Conservation (phyloP, 352 stramenopile species). For the Globisporangium mamillatum region DNA sequence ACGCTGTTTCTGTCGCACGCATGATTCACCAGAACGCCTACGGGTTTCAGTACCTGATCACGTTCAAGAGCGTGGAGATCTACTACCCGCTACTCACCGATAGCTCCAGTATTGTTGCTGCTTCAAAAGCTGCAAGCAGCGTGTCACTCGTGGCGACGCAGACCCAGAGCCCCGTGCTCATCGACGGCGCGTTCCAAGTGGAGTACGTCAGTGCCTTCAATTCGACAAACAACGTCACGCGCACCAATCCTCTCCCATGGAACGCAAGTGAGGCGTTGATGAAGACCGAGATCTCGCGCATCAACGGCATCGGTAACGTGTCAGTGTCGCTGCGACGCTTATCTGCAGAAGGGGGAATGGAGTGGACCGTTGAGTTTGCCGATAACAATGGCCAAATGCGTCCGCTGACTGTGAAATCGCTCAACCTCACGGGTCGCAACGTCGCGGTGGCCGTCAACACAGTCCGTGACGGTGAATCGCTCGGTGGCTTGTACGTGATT, state of each 20-base stretch:
- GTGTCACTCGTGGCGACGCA: constrained; percentile 24
- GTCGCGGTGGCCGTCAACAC: constrained; percentile 33
- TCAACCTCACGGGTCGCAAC: constrained; percentile 53
- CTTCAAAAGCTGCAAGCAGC: constrained; percentile 7
- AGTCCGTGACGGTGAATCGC: constrained; percentile 44
- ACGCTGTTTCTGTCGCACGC: constrained; percentile 27
- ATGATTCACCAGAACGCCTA: constrained; percentile 23
- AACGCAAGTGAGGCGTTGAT: constrained; percentile 39
- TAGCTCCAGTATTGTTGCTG: constrained; percentile 19
- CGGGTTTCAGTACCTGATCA: constrained; percentile 48
- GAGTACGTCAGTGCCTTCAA: constrained; percentile 48
- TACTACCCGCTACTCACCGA: constrained; percentile 34
- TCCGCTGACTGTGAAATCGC: constrained; percentile 27
- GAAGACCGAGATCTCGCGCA: constrained; percentile 27
- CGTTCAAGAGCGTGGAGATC: constrained; percentile 47
- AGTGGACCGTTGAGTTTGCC: constrained; percentile 64
- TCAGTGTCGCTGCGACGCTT: constrained; percentile 32
- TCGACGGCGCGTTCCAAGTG: constrained; percentile 49
- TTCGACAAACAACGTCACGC: constrained; percentile 22
- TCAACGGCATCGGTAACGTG: constrained; percentile 58
- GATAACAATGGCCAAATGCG: constrained; percentile 60
- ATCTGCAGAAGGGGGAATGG: constrained; percentile 52
- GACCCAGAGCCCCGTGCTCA: constrained; percentile 33
- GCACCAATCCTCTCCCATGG: constrained; percentile 42
- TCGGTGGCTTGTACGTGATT: constrained; percentile 45